phyloP scores from a whole-genome alignment of 2,329 filamentous ascomycete genomes.

The Aspergillus carbonarius region DNA sequence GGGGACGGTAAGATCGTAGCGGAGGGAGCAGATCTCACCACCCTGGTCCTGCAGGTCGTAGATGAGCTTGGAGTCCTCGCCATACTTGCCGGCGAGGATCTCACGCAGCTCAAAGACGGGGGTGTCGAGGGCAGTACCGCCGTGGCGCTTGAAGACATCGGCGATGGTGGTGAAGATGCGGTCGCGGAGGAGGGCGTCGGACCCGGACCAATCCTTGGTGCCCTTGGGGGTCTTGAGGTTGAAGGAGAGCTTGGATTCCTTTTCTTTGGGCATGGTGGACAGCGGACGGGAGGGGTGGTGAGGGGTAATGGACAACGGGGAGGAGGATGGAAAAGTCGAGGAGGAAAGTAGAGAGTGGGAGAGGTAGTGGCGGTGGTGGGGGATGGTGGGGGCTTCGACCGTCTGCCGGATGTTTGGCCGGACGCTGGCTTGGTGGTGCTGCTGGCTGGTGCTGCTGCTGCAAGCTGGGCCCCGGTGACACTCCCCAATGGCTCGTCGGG shows the following conservation, averaged over 20 bases:
- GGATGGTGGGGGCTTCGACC: constrained; percentile 14
- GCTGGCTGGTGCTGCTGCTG: constrained; percentile 3
- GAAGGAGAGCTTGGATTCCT: constrained; percentile 50
- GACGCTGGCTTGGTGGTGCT: constrained; percentile 1
- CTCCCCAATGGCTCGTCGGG: constrained; percentile 29
- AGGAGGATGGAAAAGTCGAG: constrained; percentile 11
- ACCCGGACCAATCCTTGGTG: constrained; percentile 81
- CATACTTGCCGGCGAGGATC: constrained; percentile 85
- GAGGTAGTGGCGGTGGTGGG: constrained; percentile 17
- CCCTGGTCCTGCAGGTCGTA: constrained; percentile 87
- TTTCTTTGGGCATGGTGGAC: constrained; percentile 25
- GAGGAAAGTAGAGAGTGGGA: constrained; percentile 8
- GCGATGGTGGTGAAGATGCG: constrained; percentile 75
- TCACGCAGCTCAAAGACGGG: constrained; percentile 83
- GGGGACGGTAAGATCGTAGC: constrained; percentile 85
- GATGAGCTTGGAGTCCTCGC: constrained; percentile 88
- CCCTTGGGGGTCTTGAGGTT: constrained; percentile 88
- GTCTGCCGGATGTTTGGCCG: constrained; percentile 1
- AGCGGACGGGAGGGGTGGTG: background rate
- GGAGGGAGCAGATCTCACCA: constrained; percentile 78
- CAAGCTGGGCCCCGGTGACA: background rate
- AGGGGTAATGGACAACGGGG: background rate
- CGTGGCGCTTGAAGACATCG: constrained; percentile 79
- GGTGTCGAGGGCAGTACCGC: constrained; percentile 76
- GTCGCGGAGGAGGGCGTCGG: constrained; percentile 77